Evolutionary conservation across 2,329 filamentous ascomycete genomes (phyloP).

Genomic region (Macroventuria anomochaeta): DNA sequence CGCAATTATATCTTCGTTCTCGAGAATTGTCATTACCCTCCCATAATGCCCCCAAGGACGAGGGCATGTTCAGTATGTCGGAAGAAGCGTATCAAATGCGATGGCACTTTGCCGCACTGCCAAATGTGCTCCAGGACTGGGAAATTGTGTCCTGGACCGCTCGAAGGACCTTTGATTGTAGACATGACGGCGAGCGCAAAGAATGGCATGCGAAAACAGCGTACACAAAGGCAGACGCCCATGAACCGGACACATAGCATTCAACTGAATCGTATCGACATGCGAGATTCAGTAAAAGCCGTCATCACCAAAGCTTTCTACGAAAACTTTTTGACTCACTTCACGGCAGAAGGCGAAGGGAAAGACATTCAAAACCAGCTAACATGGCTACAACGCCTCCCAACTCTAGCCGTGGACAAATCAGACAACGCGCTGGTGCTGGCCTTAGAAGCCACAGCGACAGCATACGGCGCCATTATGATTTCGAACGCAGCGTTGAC

Average conservation of each 20-base stretch:
- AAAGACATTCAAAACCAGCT: conserved; percentile 31
- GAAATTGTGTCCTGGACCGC: conserved; percentile 34
- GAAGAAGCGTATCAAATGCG: conserved; percentile 44
- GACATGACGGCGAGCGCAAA: conserved; percentile 36
- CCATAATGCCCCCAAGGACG: conserved; percentile 35
- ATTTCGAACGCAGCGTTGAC: conserved; percentile 24
- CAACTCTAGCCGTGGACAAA: conserved; percentile 29
- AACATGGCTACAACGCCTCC: conserved; percentile 42
- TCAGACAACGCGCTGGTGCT: conserved; percentile 33
- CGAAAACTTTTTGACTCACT: conserved; percentile 34
- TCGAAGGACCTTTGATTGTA: conserved; percentile 38
- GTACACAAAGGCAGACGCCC: neutral
- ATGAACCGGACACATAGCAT: neutral
- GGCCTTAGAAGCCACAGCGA: conserved; percentile 38
- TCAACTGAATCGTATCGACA: neutral
- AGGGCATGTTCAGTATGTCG: conserved; percentile 39
- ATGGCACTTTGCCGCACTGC: conserved; percentile 40
- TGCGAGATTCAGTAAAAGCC: neutral
- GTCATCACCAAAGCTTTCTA: conserved; percentile 27
- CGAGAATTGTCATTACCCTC: neutral
- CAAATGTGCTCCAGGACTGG: conserved; percentile 37
- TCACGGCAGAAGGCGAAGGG: conserved; percentile 34
- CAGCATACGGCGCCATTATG: conserved; percentile 36
- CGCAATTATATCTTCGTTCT: neutral
- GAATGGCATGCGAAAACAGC: conserved; percentile 24